Base-by-base conservation (phyloP, 2,329 filamentous ascomycete genomes). In the Didymella segeticola region DNA sequence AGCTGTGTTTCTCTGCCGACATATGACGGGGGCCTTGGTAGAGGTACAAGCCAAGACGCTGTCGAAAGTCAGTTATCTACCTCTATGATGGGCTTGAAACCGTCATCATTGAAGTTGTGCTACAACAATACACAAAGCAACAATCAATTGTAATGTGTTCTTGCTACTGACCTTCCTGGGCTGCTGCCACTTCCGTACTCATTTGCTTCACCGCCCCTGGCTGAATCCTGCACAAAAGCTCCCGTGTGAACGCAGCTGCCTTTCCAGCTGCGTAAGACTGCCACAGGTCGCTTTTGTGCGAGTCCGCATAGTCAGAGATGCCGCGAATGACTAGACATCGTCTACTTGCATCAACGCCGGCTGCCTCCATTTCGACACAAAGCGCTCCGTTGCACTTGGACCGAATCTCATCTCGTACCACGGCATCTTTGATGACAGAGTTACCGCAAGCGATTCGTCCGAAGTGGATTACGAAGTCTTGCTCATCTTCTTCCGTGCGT, bases 221-320 rank as follows among this genome's bases (percentile, higher is more conserved):
- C 17, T 31, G 26, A 15, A 43, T 27, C 10, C 8, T 43, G 25
- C 36, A 39, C 5, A 55, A 42, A 31, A 58, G 20, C 37, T 52
- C 51, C 33, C 56, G 50, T 2, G 56, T 26, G 23, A 58, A 58
- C 4, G 47, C 56, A n/a, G 52, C 56, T 19, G 52, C 52, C 4
- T 52, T 58, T 9, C 47, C 56, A 4, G 56, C 52, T 15, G 56
- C 56, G 19, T 58, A 42, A 2, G 39, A 46, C 20, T 23, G 23
- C 56, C 56, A 58, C 23, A 56, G 8, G 22, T 58, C 47, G 47
- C 38, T 46, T 25, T 56, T 58, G 45, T 58, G 47, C 15, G 56
- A 56, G 37, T 58, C 56, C 0, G 56, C 56, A 36, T 58, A 58
- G 47, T 58, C 36, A 11, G 56, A 56, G 33, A 58, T 49, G 47